phyloP scores from a whole-genome alignment of 805 yeast species.

The Maudiozyma bulderi region DNA sequence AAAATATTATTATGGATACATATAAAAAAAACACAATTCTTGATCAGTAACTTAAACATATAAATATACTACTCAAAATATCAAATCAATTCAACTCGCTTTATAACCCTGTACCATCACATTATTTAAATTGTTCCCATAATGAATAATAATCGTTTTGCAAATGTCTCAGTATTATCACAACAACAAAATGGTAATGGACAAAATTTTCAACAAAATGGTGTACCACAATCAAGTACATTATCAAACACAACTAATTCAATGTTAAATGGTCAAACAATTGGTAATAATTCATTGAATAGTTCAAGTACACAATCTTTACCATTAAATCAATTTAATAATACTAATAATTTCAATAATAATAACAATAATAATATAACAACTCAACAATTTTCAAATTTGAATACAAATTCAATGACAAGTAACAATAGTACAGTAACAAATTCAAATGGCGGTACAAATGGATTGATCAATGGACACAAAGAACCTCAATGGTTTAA shows the following conservation, averaged over 20 bases:
- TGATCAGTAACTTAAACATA: no score
- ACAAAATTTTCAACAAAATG: neutral
- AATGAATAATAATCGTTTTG: constrained; percentile 8
- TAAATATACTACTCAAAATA: no score
- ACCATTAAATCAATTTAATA: no score
- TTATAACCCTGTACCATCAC: no score
- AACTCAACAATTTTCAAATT: neutral
- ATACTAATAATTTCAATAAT: no score
- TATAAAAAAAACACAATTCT: no score
- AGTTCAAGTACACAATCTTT: no score
- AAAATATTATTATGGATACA: no score
- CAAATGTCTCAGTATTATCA: constrained; percentile 10
- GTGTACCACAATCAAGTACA: constrained; percentile 18
- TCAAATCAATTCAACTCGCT: neutral
- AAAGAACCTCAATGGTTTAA: constrained; percentile 32
- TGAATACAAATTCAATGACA: neutral
- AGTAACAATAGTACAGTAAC: no score
- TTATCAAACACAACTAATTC: neutral
- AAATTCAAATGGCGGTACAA: neutral
- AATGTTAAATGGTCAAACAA: neutral
- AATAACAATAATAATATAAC: neutral
- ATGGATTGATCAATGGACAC: neutral
- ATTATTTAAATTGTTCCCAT: neutral
- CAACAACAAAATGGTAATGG: constrained; percentile 1
- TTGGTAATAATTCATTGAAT: no score